phyloP scores from a whole-genome alignment of 2,329 filamentous ascomycete genomes.

The Penicillium sp. region DNA sequence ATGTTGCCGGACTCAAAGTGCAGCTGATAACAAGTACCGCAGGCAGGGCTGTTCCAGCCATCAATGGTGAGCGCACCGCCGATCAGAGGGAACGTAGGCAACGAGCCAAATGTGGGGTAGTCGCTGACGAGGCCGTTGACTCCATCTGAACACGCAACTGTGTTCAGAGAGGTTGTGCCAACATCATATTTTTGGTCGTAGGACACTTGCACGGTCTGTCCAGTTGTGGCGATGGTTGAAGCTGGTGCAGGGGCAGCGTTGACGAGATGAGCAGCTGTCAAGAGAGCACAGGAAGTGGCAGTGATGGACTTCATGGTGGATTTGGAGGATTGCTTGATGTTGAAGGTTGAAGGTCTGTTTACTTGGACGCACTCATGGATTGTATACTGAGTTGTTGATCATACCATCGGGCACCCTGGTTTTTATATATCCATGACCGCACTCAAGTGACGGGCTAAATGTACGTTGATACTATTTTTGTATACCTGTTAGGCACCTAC shows the following conservation, averaged over 20 bases:
- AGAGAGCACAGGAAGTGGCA: slow-evolving; percentile 17
- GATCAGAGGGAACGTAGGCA: slow-evolving; percentile 51
- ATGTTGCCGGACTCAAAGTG: slow-evolving; percentile 44
- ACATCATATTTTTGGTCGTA: slow-evolving; percentile 74
- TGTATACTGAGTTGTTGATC: not conserved
- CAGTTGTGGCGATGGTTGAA: slow-evolving; percentile 8
- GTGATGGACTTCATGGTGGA: slow-evolving; percentile 29
- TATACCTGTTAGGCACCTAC: not conserved
- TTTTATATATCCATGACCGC: slow-evolving; percentile 14
- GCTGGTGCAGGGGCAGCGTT: slow-evolving; percentile 23
- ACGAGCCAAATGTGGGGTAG: slow-evolving; percentile 42
- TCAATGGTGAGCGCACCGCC: slow-evolving; percentile 50
- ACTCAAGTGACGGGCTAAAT: not conserved
- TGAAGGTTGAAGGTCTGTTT: not conserved
- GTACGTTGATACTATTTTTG: slow-evolving; percentile 10
- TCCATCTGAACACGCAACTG: slow-evolving; percentile 48
- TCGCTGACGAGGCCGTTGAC: slow-evolving; percentile 32
- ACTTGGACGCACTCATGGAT: not conserved
- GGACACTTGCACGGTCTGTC: slow-evolving; percentile 53
- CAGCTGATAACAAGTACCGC: slow-evolving; percentile 55
- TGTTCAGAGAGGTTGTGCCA: slow-evolving; percentile 52
- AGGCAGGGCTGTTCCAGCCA: slow-evolving; percentile 50
- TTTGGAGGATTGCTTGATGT: not conserved
- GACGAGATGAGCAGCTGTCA: slow-evolving; percentile 24
- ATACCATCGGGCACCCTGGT: not conserved